Evolutionary conservation across 441 rosid species (phyloP).

Genomic region (Sinapis alba): DNA sequence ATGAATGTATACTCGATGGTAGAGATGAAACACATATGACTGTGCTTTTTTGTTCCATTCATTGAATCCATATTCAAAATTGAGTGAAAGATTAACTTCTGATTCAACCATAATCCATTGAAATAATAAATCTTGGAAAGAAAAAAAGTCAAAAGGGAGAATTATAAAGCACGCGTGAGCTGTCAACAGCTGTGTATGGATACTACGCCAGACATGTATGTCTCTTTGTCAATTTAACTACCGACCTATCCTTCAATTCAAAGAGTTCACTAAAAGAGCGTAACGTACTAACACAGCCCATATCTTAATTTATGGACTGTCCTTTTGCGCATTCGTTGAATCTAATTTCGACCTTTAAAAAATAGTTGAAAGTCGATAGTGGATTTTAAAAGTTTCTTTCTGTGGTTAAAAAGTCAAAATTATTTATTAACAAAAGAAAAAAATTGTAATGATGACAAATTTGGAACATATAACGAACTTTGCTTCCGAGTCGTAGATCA

Average conservation of each 20-base stretch:
- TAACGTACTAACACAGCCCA: not conserved
- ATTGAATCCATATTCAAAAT: not conserved
- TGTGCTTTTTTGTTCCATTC: not conserved
- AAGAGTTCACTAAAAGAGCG: conserved; percentile 6
- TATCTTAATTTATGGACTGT: not conserved
- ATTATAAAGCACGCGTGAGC: not conserved
- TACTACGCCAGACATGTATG: not conserved
- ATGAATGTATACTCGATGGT: not conserved
- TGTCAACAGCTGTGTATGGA: not conserved
- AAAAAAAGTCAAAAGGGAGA: not conserved
- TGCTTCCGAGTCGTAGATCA: not conserved
- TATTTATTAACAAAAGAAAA: not conserved
- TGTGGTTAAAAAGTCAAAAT: not conserved
- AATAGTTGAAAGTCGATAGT: not conserved
- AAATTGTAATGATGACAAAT: not conserved
- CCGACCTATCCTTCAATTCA: not conserved
- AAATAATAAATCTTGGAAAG: not conserved
- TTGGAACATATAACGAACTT: not conserved
- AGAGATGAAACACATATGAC: not conserved
- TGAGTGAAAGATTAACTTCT: not conserved
- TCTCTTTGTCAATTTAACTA: not conserved
- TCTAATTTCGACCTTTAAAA: not conserved
- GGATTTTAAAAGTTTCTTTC: not conserved
- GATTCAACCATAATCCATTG: not conserved
- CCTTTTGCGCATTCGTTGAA: not conserved